Evolutionary conservation across 73 alveolate genomes (phyloP), one percentile per base, ranked within the genome.

Genomic region (Stentor coeruleus): DNA sequence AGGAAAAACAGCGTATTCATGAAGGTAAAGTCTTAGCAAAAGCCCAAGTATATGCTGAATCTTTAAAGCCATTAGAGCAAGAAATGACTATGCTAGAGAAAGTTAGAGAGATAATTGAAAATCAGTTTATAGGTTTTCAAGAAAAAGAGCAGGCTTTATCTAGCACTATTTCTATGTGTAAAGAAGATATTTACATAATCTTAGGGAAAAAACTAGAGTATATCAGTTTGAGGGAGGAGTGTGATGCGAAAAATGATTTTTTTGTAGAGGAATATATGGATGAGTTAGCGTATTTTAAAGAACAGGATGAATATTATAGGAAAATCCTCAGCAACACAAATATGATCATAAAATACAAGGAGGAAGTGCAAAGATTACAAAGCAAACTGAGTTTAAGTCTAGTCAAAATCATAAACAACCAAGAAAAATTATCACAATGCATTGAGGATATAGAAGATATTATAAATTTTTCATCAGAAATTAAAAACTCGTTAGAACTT

Each of bases 261-360:
- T 66, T 66, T 20, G 14, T 37, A 15, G n/a, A 20, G 2, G 79
- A 66, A 66, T 66, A 26, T 66, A 26, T 15, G 14, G 79, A 66
- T 66, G 79, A 66, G 39, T 15, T 66, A 14, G 79, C n/a, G 37
- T 66, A 26, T 66, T 66, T 66, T 66, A 31, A 66, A 1, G 79
- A 66, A 66, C 49, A 66, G 33, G 79, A 20, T 0, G 79, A 66
- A 1, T 66, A 28, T 20, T 20, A 28, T 66, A 26, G 37, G 36
- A 20, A 66, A 66, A 11, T 66, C 37, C 20, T 20, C 33, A 14
- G 11, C 0, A 11, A 28, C 1, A 20, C 36, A 20, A 20, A 20
- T 20, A 20, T 20, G 37, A 20, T 28, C n/a, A 40, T 14, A 26
- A 31, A 31, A 2, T 66, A 66, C 37, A 20, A 11, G 26, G 79